phyloP scores from a whole-genome alignment of 768 basidiomycete species.

The Pulveroboletus sp. region DNA sequence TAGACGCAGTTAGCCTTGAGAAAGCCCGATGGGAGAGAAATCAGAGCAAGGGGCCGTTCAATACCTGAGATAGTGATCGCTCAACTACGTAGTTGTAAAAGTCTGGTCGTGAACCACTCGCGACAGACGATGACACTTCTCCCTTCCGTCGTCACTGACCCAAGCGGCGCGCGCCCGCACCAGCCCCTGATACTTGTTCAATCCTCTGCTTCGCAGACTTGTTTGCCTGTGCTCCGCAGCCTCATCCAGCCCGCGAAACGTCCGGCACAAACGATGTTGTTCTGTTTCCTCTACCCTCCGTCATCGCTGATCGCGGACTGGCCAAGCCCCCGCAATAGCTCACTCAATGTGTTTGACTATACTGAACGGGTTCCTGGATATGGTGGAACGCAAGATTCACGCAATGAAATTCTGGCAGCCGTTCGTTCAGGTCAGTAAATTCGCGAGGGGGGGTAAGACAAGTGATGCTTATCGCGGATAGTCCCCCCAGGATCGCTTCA shows the following conservation, averaged over 20 bases:
- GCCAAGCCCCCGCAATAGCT: slow-evolving; percentile 16
- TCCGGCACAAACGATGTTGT: slow-evolving; percentile 37
- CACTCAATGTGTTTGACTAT: slow-evolving; percentile 45
- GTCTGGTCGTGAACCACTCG: background rate
- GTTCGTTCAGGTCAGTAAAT: slow-evolving; percentile 35
- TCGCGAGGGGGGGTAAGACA: background rate
- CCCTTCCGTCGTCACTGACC: slow-evolving; percentile 25
- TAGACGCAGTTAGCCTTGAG: slow-evolving; percentile 39
- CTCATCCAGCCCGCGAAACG: slow-evolving; percentile 32
- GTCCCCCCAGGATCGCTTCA: slow-evolving; percentile 46
- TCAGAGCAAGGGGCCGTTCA: slow-evolving; percentile 8
- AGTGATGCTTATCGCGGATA: slow-evolving; percentile 18
- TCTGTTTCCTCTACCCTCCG: slow-evolving; percentile 56
- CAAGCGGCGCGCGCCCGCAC: slow-evolving; percentile 20
- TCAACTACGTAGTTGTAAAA: background rate
- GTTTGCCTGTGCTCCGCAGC: slow-evolving; percentile 50
- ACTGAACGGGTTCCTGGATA: slow-evolving; percentile 53
- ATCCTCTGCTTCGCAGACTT: slow-evolving; percentile 55
- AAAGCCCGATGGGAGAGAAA: slow-evolving; percentile 43
- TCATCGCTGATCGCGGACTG: slow-evolving; percentile 36
- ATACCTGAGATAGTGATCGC: slow-evolving; percentile 6
- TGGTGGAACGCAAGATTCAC: slow-evolving; percentile 32
- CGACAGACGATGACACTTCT: slow-evolving; percentile 24
- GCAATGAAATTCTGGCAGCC: slow-evolving; percentile 36
- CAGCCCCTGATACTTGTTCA: slow-evolving; percentile 52